Percentiles rank a stretch among this genome's conserved stretches.
These are phyloP conservation scores for Flaveria ramosissima DNA, from an alignment of 129 eudicot species.

Conservation along the genomic window DNA sequence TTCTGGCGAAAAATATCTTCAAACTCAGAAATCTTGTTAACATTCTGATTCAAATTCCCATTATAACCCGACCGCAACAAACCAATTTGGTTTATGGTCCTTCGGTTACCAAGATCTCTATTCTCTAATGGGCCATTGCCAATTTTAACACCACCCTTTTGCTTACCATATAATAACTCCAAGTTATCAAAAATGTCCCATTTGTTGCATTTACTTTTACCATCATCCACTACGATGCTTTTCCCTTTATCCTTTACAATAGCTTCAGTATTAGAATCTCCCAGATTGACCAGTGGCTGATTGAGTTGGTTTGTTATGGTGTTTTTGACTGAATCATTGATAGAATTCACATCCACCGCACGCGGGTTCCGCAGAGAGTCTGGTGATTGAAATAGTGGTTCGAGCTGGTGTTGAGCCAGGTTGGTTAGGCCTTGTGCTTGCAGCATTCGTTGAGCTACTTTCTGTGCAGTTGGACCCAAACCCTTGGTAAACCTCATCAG, in stretches of 20 bases:
- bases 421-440: neutral
- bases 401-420: slow-evolving; percentile 21
- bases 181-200: neutral
- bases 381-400: slow-evolving; percentile 1
- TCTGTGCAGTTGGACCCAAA: slow-evolving; percentile 53
- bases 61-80: neutral
- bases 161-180: slow-evolving; percentile 21
- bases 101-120: slow-evolving; percentile 2
- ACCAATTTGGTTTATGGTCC: slow-evolving; percentile 18
- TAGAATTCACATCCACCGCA: neutral
- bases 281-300: slow-evolving; percentile 18
- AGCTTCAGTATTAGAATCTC: neutral
- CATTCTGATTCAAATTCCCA: slow-evolving; percentile 2
- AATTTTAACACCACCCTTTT: slow-evolving; percentile 21
- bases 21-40: neutral
- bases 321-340: slow-evolving; percentile 14
- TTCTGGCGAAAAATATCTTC: slow-evolving; percentile 13
- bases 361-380: neutral
- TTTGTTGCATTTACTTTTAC: neutral
- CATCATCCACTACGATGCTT: slow-evolving; percentile 29
- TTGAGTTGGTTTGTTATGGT: slow-evolving; percentile 16
- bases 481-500: slow-evolving; percentile 38
- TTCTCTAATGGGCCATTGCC: slow-evolving; percentile 13
- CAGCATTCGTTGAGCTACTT: slow-evolving; percentile 43
- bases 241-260: slow-evolving; percentile 30